These are phyloP conservation scores for Lachnellula occidentalis DNA, from an alignment of 2,329 filamentous ascomycete species.

Conservation along the genomic window DNA sequence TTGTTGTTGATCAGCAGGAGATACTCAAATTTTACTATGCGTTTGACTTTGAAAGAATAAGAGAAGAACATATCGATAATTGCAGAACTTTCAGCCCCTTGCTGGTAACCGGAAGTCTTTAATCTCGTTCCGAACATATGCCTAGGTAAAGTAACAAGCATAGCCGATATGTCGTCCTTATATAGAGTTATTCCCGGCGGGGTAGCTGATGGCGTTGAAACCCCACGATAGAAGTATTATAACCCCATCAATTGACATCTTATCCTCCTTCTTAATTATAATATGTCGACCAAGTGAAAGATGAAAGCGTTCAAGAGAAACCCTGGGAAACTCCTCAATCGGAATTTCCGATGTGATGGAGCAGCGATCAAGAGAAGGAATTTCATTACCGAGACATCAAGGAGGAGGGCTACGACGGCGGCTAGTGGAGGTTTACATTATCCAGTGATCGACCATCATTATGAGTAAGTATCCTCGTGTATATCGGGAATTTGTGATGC, in stretches of 20 bases:
- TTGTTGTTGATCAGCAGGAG: no score
- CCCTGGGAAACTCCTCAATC: not conserved
- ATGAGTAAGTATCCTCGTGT: constrained; percentile 14
- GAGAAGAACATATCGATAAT: no score
- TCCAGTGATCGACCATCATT: constrained; percentile 21
- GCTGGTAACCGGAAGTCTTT: no score
- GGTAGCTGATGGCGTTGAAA: not conserved
- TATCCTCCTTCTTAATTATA: not conserved
- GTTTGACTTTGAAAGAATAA: no score
- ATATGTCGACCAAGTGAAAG: not conserved
- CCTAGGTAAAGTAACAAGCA: no score
- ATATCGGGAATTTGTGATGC: not conserved
- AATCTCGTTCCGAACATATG: no score
- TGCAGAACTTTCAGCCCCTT: no score
- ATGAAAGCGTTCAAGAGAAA: constrained; percentile 1
- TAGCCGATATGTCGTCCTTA: not conserved
- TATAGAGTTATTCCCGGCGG: not conserved
- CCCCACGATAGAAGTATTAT: not conserved
- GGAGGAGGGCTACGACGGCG: constrained; percentile 10
- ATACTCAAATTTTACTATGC: no score
- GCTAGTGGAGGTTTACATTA: constrained; percentile 8
- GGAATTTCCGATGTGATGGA: not conserved
- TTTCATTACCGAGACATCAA: constrained; percentile 22
- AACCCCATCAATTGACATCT: not conserved
- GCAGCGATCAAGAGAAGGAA: not conserved